These are phyloP conservation scores for Choiromyces venosus DNA, from an alignment of 495 filamentous ascomycete genomes.

Conservation along the genomic window DNA sequence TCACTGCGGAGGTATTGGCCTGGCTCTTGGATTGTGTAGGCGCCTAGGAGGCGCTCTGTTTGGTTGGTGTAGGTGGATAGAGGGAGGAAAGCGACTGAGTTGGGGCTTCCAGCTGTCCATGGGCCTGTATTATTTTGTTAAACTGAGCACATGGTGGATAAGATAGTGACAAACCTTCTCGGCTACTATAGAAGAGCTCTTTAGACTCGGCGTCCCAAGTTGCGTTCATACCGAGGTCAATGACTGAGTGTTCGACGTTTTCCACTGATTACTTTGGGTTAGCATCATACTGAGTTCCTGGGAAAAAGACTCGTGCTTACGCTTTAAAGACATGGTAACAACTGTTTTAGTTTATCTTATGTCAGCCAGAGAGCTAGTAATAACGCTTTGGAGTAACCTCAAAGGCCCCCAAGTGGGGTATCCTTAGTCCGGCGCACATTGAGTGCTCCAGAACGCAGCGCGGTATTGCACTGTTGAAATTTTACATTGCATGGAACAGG, in stretches of 20 bases:
- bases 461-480: conserved; percentile 1
- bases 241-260: conserved; percentile 34
- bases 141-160: conserved; percentile 40
- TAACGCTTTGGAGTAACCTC: background rate
- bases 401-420: background rate
- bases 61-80: conserved; percentile 22
- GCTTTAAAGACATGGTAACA: conserved; percentile 19
- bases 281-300: background rate
- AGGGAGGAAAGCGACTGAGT: conserved; percentile 44
- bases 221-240: conserved; percentile 43
- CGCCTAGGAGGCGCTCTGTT: conserved; percentile 10
- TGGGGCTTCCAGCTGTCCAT: conserved; percentile 40
- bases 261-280: conserved; percentile 16
- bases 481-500: background rate
- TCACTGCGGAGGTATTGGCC: conserved; percentile 41
- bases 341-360: conserved; percentile 1
- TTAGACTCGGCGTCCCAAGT: conserved; percentile 48
- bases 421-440: background rate
- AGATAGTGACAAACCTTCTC: conserved; percentile 43
- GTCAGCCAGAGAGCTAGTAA: background rate
- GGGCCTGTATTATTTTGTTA: conserved; percentile 42
- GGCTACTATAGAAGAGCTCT: conserved; percentile 44
- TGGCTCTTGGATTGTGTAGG: conserved; percentile 36
- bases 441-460: background rate
- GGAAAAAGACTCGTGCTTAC: background rate